A percentile compares a stretch with the other conserved stretches of the same genome.
These are phyloP conservation scores for Apostasia ramifera DNA, from an alignment of 106 monocot genomes.

Conservation along the genomic window DNA sequence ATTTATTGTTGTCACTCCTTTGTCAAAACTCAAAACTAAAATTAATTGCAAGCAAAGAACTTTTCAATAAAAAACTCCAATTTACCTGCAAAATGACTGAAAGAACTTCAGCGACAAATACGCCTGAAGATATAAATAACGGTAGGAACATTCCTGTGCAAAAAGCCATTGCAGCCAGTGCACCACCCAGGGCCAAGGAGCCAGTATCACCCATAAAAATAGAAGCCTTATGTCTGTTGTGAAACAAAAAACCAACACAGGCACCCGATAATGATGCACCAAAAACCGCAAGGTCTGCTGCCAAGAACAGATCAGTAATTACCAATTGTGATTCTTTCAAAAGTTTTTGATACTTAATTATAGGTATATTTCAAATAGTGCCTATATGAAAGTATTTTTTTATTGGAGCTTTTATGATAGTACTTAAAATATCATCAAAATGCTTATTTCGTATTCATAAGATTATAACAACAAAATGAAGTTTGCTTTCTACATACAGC, in stretches of 20 bases:
- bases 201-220: slow-evolving; percentile 75
- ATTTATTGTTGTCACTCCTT: too few relatives aligned
- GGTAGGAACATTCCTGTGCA: slow-evolving; percentile 90
- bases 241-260: slow-evolving; percentile 73
- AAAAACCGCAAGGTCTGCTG: slow-evolving; percentile 60
- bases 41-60: too few relatives aligned
- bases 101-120: slow-evolving; percentile 46
- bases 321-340: not conserved
- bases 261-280: slow-evolving; percentile 79
- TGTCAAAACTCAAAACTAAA: too few relatives aligned
- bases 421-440: too few relatives aligned
- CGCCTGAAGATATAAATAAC: slow-evolving; percentile 50
- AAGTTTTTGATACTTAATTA: too few relatives aligned
- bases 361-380: too few relatives aligned
- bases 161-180: slow-evolving; percentile 79
- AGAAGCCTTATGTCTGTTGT: slow-evolving; percentile 67
- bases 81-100: slow-evolving; percentile 71
- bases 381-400: not conserved
- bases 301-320: slow-evolving; percentile 2
- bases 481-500: not conserved
- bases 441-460: too few relatives aligned
- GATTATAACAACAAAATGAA: not conserved
- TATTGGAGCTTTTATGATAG: not conserved
- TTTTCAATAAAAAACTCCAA: not conserved
- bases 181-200: slow-evolving; percentile 76